phyloP scores from a whole-genome alignment of 1,284 basidiomycete genomes.

The Cryptococcus wingfieldii region DNA sequence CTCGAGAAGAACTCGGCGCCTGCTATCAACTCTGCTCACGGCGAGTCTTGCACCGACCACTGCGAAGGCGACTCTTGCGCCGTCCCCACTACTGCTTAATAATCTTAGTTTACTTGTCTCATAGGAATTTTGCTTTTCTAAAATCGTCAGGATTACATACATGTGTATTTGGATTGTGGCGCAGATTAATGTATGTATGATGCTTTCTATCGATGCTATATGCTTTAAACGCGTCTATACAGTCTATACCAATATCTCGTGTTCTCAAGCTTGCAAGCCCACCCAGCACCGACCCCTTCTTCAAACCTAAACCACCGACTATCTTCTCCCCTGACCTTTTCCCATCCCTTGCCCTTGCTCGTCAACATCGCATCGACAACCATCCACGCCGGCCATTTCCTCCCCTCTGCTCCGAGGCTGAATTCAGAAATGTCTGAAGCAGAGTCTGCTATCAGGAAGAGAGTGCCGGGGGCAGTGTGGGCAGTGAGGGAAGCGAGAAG shows the following conservation, averaged over 20 bases:
- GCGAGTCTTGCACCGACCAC: neutral
- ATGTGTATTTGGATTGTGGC: neutral
- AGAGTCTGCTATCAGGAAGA: slow-evolving; percentile 49
- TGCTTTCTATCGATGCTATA: neutral
- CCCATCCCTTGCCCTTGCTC: slow-evolving; percentile 29
- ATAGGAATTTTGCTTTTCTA: neutral
- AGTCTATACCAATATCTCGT: slow-evolving; percentile 48
- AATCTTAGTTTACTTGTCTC: neutral
- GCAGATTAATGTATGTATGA: neutral
- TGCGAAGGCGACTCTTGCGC: neutral
- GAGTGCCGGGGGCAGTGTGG: slow-evolving; percentile 39
- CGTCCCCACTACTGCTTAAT: neutral
- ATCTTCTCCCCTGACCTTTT: slow-evolving; percentile 38
- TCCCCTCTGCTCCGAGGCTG: slow-evolving; percentile 28
- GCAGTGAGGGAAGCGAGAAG: slow-evolving; percentile 42
- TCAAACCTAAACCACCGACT: slow-evolving; percentile 46
- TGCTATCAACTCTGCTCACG: neutral
- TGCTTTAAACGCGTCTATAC: slow-evolving; percentile 31
- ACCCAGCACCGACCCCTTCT: slow-evolving; percentile 38
- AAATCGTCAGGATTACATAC: neutral
- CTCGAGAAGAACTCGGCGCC: slow-evolving; percentile 2
- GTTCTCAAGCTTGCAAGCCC: slow-evolving; percentile 50
- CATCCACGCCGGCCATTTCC: slow-evolving; percentile 44
- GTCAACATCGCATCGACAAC: slow-evolving; percentile 35
- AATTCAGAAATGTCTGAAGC: slow-evolving; percentile 47